Conservation (phyloP, 768 basidiomycete genomes). For the Piloderma croceum region DNA sequence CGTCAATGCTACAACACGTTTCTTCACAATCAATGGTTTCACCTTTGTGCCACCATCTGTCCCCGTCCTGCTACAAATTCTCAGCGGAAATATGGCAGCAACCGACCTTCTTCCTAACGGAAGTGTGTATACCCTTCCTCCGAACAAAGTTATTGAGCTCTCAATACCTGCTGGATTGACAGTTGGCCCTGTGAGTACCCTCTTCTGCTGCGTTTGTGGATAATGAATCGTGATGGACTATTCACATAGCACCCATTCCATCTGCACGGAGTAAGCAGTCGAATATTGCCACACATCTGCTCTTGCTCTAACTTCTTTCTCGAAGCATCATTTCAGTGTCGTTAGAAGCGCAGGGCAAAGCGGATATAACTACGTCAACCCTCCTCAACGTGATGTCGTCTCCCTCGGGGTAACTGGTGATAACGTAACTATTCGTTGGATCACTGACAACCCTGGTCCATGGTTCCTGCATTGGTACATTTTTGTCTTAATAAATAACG, state of each 20-base stretch:
- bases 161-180: conserved; percentile 39
- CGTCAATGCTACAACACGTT: conserved; percentile 2
- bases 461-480: conserved; percentile 54
- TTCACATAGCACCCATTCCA: conserved; percentile 23
- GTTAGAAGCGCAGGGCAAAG: conserved; percentile 35
- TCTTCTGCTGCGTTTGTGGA: background rate
- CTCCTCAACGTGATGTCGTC: conserved; percentile 55
- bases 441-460: conserved; percentile 62
- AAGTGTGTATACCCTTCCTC: conserved; percentile 34
- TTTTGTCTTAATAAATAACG: no score
- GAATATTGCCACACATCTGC: no score
- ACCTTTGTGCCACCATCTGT: conserved; percentile 20
- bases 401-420: conserved; percentile 35
- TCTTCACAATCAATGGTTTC: conserved; percentile 10
- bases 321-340: conserved; percentile 41
- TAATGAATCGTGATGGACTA: background rate
- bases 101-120: conserved; percentile 33
- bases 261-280: conserved; percentile 18
- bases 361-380: conserved; percentile 44
- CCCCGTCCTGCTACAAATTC: conserved; percentile 40
- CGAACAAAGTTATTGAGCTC: conserved; percentile 43
- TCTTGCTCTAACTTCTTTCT: background rate
- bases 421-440: conserved; percentile 52
- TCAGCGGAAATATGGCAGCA: conserved; percentile 32
- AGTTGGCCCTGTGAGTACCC: conserved; percentile 23